Conservation (phyloP, 805 yeast genomes). For the Candida nemodendra region DNA sequence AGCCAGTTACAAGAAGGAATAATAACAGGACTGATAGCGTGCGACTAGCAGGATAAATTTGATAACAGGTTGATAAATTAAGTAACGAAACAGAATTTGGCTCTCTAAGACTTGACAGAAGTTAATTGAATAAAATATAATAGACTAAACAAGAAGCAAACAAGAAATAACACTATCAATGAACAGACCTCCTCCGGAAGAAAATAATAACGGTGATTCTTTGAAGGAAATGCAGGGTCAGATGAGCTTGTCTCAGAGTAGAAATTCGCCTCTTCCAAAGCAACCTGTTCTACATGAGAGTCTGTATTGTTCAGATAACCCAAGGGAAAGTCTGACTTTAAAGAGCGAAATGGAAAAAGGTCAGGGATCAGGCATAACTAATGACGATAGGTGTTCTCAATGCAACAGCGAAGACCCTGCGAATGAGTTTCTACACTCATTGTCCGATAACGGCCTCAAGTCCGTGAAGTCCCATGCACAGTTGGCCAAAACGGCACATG, state of each 20-base stretch:
- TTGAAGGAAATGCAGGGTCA: constrained; percentile 1
- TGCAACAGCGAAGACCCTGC: constrained; percentile 16
- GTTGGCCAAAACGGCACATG: constrained; percentile 77
- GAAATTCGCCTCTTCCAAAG: constrained; percentile 23
- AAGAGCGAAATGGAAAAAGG: constrained; percentile 18
- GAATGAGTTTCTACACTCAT: constrained; percentile 18
- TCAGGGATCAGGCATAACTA: no score
- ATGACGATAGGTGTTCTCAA: no score
- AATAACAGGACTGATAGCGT: no score
- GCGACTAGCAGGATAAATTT: no score
- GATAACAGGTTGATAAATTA: no score
- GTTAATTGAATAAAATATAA: no score
- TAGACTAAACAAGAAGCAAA: no score
- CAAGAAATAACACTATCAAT: no score
- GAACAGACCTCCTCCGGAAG: not conserved
- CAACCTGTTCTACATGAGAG: constrained; percentile 31
- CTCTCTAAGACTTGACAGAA: no score
- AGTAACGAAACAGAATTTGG: no score
- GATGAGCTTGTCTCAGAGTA: constrained; percentile 7
- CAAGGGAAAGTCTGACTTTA: constrained; percentile 21
- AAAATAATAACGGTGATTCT: no score
- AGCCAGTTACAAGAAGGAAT: no score
- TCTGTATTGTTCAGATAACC: constrained; percentile 26
- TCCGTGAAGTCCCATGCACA: constrained; percentile 69
- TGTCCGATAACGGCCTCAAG: constrained; percentile 43